Conservation (phyloP, 2,329 filamentous ascomycete genomes). For the Fusarium xylarioides region DNA sequence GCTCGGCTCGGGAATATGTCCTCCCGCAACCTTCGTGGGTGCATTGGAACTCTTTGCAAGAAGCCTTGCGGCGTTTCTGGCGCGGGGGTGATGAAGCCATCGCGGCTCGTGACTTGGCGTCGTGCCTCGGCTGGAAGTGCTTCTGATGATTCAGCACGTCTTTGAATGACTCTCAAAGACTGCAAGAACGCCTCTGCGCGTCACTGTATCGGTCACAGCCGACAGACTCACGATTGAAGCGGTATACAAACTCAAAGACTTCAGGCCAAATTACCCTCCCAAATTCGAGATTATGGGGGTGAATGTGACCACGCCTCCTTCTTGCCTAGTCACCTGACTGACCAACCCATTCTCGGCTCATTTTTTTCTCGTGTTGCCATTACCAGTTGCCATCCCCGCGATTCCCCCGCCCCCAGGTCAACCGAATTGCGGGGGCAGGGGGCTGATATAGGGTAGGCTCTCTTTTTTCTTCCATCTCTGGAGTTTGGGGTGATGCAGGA, state of each 20-base stretch:
- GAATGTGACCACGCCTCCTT: slow-evolving; percentile 21
- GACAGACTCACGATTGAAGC: neutral
- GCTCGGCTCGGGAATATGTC: slow-evolving; percentile 43
- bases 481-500: neutral
- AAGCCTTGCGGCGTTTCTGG: slow-evolving; percentile 45
- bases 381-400: slow-evolving; percentile 23
- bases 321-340: slow-evolving; percentile 30
- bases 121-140: slow-evolving; percentile 14
- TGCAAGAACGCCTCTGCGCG: neutral
- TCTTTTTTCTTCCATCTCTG: neutral
- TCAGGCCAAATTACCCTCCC: neutral
- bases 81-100: slow-evolving; percentile 44
- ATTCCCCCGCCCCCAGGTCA: slow-evolving; percentile 25
- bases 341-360: slow-evolving; percentile 29
- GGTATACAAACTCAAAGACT: slow-evolving; percentile 10
- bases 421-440: slow-evolving; percentile 26
- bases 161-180: neutral
- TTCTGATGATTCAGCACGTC: neutral
- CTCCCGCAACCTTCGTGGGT: slow-evolving; percentile 44
- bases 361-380: neutral
- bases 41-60: slow-evolving; percentile 45
- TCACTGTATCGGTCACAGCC: neutral
- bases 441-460: slow-evolving; percentile 8
- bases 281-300: slow-evolving; percentile 37
- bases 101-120: slow-evolving; percentile 20